Conservation (phyloP, 1,139 yeast species). For the Suhomyces terraborum region DNA sequence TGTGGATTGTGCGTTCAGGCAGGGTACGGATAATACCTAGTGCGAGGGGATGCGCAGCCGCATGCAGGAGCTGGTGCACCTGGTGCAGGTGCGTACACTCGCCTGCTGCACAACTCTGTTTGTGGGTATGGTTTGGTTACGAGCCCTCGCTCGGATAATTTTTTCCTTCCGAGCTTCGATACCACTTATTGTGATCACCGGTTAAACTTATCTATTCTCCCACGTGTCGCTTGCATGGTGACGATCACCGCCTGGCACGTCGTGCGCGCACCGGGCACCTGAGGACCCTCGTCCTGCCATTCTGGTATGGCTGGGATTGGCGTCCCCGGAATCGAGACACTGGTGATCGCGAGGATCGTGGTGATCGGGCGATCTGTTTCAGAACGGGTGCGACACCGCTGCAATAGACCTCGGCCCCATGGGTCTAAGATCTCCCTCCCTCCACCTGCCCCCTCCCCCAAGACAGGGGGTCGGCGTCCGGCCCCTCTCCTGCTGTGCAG, state of each 20-base stretch:
- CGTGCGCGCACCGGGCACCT: too few relatives aligned
- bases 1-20: background rate
- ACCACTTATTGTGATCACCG: slow-evolving; percentile 1
- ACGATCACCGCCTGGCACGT: too few relatives aligned
- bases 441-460: too few relatives aligned
- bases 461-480: too few relatives aligned
- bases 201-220: slow-evolving; percentile 2
- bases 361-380: too few relatives aligned
- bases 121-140: background rate
- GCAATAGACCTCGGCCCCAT: too few relatives aligned
- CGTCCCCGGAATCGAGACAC: too few relatives aligned
- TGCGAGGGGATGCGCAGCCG: background rate
- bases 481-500: too few relatives aligned
- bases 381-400: too few relatives aligned
- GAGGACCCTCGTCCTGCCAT: background rate
- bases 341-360: too few relatives aligned
- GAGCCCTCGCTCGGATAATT: background rate
- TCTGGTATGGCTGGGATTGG: background rate
- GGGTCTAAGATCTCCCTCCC: too few relatives aligned
- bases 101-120: too few relatives aligned
- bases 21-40: background rate
- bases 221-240: slow-evolving; percentile 3
- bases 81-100: background rate
- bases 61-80: background rate
- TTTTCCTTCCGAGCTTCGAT: background rate